Evolutionary conservation across 305 asterid species (phyloP), one percentile per base, ranked within the genome.

Genomic region (Fraxinus velutina): DNA sequence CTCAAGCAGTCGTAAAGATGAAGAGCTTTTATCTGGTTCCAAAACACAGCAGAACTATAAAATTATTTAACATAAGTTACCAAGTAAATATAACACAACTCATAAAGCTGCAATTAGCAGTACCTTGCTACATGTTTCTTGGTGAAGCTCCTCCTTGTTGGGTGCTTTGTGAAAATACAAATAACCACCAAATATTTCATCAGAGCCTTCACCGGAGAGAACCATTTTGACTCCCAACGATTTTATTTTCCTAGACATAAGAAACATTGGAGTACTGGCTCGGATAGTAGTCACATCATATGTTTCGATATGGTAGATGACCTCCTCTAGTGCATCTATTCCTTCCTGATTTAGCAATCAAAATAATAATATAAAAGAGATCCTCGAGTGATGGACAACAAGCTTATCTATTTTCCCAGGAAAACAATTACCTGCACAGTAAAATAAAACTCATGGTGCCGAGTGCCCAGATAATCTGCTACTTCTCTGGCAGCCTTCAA

Each of bases 211-310:
- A 82, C 99, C 98, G 78, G 99, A 96, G 74, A 96, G 89, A 86
- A 94, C 99, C 99, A 96, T 92, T 87, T 96, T 96, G 75, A 96
- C 98, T 79, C 98, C 98, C 83, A 96, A 87, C 52, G 99, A 92
- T 85, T 92, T 95, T 86, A 94, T 96, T 88, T 96, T 96, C 75
- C 99, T 91, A 22, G 99, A 96, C 97, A 96, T 94, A 37, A 96
- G 98, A 91, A 94, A 96, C 99, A 96, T 96, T 36, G 99, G 99
- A 4, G 98, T 96, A 77, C 98, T 96, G 91, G 99, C 99, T 85
- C 99, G 85, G 84, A 96, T 86, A 37, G 98, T 96, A 32, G 99
- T 96, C 89, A 96, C 98, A 29, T 96, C 99, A 86, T 96, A 96
- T 47, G 99, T 96, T 90, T 96, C 99, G 83, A 85, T 79, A 71